Evolutionary conservation across 2,329 filamentous ascomycete genomes (phyloP).

Genomic region (Phoma sp.): DNA sequence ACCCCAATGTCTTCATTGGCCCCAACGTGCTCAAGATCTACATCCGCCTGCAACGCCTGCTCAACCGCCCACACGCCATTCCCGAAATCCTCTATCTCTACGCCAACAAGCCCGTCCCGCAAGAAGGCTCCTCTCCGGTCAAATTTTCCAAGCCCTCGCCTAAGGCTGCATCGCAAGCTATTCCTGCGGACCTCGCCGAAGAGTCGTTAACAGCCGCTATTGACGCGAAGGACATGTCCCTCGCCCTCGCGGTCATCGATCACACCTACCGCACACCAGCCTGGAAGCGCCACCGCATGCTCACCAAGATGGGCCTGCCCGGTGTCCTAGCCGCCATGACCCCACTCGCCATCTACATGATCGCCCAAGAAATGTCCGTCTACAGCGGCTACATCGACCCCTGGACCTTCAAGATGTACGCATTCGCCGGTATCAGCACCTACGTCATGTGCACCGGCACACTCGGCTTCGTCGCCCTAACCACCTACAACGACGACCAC

Average conservation of each 20-base stretch:
- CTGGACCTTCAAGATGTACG: constrained; percentile 74
- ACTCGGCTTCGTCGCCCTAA: constrained; percentile 81
- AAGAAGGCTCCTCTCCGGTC: constrained; percentile 60
- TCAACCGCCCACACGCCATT: constrained; percentile 76
- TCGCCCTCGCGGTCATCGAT: constrained; percentile 78
- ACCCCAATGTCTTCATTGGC: constrained; percentile 82
- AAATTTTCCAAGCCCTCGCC: constrained; percentile 63
- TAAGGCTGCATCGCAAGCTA: constrained; percentile 71
- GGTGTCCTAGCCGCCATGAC: constrained; percentile 61
- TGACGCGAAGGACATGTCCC: constrained; percentile 74
- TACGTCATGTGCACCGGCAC: constrained; percentile 83
- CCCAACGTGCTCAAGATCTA: constrained; percentile 75
- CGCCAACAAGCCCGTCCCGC: constrained; percentile 78
- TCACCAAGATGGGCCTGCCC: constrained; percentile 69
- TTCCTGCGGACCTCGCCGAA: constrained; percentile 73
- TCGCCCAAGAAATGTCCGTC: constrained; percentile 70
- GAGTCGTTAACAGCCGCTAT: constrained; percentile 81
- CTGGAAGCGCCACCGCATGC: constrained; percentile 70
- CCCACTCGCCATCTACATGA: constrained; percentile 71
- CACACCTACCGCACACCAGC: constrained; percentile 71
- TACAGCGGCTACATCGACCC: constrained; percentile 80
- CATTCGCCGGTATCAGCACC: constrained; percentile 79
- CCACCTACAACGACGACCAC: constrained; percentile 95
- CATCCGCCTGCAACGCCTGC: constrained; percentile 74
- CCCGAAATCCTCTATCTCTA: constrained; percentile 83